A percentile compares a stretch with the other conserved stretches of the same genome.
Conservation (phyloP, 2,329 filamentous ascomycete genomes). For the Pseudogymnoascus sp. region DNA sequence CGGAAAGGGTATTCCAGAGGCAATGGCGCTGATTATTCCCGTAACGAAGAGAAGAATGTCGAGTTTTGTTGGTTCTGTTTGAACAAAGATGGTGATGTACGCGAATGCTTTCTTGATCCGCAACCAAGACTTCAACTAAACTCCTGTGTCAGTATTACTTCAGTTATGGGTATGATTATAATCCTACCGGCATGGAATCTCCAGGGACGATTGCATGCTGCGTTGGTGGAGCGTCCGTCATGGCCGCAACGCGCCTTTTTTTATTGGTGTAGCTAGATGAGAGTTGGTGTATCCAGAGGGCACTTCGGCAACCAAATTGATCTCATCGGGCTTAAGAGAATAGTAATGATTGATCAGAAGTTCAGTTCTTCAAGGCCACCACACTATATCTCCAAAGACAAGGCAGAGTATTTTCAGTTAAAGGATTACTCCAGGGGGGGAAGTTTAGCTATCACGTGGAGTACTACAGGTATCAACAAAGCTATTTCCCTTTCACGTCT, state of each 20-base stretch:
- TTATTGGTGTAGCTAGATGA: neutral
- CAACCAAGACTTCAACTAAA: neutral
- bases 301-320: neutral
- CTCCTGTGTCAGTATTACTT: neutral
- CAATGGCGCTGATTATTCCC: conserved; percentile 40
- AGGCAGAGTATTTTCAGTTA: conserved; percentile 1
- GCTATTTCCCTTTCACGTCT: neutral
- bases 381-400: neutral
- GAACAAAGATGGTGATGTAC: neutral
- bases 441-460: neutral
- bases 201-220: neutral
- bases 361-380: neutral
- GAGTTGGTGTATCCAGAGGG: neutral
- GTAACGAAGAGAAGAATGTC: conserved; percentile 30
- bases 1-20: conserved; percentile 53
- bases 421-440: neutral
- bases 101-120: neutral
- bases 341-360: neutral
- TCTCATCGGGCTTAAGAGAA: neutral
- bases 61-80: conserved; percentile 8
- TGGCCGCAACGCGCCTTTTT: neutral
- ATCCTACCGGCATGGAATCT: neutral
- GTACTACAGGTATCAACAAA: neutral
- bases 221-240: neutral
- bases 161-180: neutral